phyloP scores from a whole-genome alignment of 306 rosid species.

The Cajanus cajan region DNA sequence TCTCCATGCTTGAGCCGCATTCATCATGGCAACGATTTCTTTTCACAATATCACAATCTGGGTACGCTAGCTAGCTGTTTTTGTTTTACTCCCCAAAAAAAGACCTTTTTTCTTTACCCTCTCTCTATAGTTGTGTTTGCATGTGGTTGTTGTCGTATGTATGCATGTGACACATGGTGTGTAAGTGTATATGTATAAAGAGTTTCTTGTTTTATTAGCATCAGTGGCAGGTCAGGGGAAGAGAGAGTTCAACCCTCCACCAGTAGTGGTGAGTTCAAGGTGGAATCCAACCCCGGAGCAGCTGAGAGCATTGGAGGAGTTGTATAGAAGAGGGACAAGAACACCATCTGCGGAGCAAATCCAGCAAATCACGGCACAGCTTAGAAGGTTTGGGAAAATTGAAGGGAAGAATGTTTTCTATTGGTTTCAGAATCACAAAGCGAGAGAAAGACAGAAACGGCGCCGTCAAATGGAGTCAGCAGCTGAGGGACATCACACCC shows the following conservation, averaged over 20 bases:
- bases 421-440: conserved; percentile 97
- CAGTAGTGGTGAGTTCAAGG: conserved; percentile 82
- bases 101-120: background rate
- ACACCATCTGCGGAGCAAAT: conserved; percentile 96
- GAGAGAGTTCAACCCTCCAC: conserved; percentile 51
- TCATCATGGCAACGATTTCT: conserved; percentile 48
- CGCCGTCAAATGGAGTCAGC: conserved; percentile 89
- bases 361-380: conserved; percentile 87
- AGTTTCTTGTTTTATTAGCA: conserved; percentile 32
- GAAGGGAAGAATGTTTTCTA: conserved; percentile 98
- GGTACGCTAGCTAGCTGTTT: conserved; percentile 32
- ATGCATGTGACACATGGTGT: background rate
- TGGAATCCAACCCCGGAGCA: conserved; percentile 98
- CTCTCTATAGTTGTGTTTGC: background rate
- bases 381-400: conserved; percentile 75
- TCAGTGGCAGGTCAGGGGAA: conserved; percentile 50
- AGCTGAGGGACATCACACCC: conserved; percentile 27
- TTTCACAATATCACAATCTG: conserved; percentile 67
- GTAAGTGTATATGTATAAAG: background rate
- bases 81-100: background rate
- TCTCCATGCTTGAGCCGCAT: conserved; percentile 46
- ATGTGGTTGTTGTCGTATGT: background rate
- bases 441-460: conserved; percentile 93
- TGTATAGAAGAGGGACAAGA: conserved; percentile 79
- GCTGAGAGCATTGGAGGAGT: conserved; percentile 74